Percentiles rank a stretch among this genome's conserved stretches.
Evolutionary conservation across 1,139 yeast species (phyloP).

Genomic region (Geotrichum histeridarum): DNA sequence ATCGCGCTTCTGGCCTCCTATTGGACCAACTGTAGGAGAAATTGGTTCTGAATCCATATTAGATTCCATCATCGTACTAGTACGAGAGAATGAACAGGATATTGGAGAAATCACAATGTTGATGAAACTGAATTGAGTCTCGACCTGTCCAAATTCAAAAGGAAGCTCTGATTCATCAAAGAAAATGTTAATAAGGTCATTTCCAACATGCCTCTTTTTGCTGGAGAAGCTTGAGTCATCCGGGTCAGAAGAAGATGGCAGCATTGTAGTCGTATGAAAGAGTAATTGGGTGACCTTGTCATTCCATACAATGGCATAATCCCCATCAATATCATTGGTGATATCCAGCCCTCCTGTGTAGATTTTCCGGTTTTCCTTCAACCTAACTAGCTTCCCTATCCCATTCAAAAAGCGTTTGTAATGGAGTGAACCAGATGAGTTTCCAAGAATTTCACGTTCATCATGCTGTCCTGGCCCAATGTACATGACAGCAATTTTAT

Average conservation of each 20-base stretch:
- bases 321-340: constrained; percentile 64
- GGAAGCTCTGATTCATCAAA: constrained; percentile 68
- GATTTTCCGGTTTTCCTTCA: constrained; percentile 51
- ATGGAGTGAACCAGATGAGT: constrained; percentile 56
- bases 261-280: constrained; percentile 75
- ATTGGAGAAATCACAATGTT: constrained; percentile 75
- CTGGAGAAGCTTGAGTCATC: constrained; percentile 46
- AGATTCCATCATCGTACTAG: not conserved
- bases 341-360: constrained; percentile 80
- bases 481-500: constrained; percentile 75
- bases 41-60: constrained; percentile 1
- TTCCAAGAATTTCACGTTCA: constrained; percentile 61
- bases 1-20: constrained; percentile 4
- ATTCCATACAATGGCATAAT: constrained; percentile 67
- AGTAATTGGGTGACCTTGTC: constrained; percentile 67
- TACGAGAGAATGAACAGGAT: constrained; percentile 27
- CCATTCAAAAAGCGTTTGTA: constrained; percentile 55
- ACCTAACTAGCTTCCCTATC: constrained; percentile 55
- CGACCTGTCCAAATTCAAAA: constrained; percentile 64
- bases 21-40: constrained; percentile 1
- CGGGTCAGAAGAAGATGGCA: constrained; percentile 49
- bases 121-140: constrained; percentile 78
- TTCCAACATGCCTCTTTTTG: constrained; percentile 81
- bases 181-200: constrained; percentile 72
- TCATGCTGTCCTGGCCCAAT: constrained; percentile 60